Evolutionary conservation across 2,329 filamentous ascomycete species (phyloP), one percentile per base, ranked within the genome.

Genomic region (Aspergillus luchuensis): DNA sequence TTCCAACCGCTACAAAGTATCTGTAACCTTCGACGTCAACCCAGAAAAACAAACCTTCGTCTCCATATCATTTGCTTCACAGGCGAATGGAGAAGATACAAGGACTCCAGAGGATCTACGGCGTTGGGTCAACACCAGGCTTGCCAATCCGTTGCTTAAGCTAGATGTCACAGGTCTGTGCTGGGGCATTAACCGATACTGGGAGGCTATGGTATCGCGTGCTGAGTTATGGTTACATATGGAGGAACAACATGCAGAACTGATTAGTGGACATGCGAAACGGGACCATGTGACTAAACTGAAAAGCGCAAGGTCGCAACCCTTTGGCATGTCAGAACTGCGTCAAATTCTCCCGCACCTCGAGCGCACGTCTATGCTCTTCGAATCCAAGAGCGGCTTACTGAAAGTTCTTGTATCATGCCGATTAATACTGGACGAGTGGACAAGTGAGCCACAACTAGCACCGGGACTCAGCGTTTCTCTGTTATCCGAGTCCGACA

Each of bases 181-280:
- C 60, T 77, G 75, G 71, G 78, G 77, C 4, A 71, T 78, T 45
- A 76, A 74, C 55, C 71, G 74, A 5, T 79, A 78, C 61, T 79
- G 76, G 76, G 77, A 78, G 67, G 72, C 72, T 5, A 63, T 68
- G 38, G 58, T 79, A 11, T 70, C 67, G n/a, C 75, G 77, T 5
- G 75, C 76, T 21, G 70, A 69, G 38, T 56, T 79, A 52, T 79
- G 78, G 76, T 67, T 72, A 30, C 65, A 70, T 38, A 66, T 77
- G 36, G 69, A 73, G 30, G 58, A 65, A n/a, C 70, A 69, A 21
- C 66, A 72, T 52, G 58, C 62, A 5, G 56, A 49, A 15, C 36
- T 66, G 8, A 55, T 68, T n/a, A 45, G 50, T 21, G 50, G 54
- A 3, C 61, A 62, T 30, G 54, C 25, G 25, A 30, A 36, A 45